A percentile compares a stretch with the other conserved stretches of the same genome.
Evolutionary conservation across 2,329 filamentous ascomycete genomes (phyloP).

Genomic region (Fusarium torreyae): DNA sequence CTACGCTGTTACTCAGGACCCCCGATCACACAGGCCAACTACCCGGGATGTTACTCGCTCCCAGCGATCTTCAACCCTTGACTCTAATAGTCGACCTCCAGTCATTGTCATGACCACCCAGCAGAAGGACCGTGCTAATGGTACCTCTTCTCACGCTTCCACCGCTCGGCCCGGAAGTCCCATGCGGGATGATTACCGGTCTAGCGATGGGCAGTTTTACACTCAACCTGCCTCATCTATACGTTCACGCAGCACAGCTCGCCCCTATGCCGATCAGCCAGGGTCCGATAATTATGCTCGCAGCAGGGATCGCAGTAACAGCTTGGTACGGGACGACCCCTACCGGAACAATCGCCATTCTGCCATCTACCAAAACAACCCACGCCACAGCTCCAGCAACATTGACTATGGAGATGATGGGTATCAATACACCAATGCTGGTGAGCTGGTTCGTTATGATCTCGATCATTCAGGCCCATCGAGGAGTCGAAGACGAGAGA

Average conservation of each 20-base stretch:
- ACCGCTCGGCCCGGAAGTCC: slow-evolving; percentile 62
- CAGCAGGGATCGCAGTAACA: slow-evolving; percentile 65
- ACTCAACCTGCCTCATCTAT: slow-evolving; percentile 72
- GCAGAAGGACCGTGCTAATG: slow-evolving; percentile 60
- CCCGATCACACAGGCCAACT: slow-evolving; percentile 62
- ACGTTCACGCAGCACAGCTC: slow-evolving; percentile 64
- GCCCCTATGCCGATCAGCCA: slow-evolving; percentile 64
- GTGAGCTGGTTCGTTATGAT: slow-evolving; percentile 74
- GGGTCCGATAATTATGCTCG: slow-evolving; percentile 68
- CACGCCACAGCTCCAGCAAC: slow-evolving; percentile 60
- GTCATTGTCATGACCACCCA: slow-evolving; percentile 72
- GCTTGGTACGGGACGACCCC: slow-evolving; percentile 60
- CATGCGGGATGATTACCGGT: slow-evolving; percentile 65
- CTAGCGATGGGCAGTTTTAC: slow-evolving; percentile 68
- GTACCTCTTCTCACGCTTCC: slow-evolving; percentile 58
- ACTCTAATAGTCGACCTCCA: slow-evolving; percentile 65
- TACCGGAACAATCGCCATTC: slow-evolving; percentile 65
- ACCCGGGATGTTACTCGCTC: slow-evolving; percentile 63
- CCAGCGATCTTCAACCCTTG: slow-evolving; percentile 67
- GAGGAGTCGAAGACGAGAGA: slow-evolving; percentile 65
- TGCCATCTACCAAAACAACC: slow-evolving; percentile 61
- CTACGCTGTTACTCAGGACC: slow-evolving; percentile 70
- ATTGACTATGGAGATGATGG: slow-evolving; percentile 72
- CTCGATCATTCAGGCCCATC: slow-evolving; percentile 66
- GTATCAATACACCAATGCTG: slow-evolving; percentile 75